Evolutionary conservation across 2,329 filamentous ascomycete genomes (phyloP).

Genomic region (Fusarium duplospermum): DNA sequence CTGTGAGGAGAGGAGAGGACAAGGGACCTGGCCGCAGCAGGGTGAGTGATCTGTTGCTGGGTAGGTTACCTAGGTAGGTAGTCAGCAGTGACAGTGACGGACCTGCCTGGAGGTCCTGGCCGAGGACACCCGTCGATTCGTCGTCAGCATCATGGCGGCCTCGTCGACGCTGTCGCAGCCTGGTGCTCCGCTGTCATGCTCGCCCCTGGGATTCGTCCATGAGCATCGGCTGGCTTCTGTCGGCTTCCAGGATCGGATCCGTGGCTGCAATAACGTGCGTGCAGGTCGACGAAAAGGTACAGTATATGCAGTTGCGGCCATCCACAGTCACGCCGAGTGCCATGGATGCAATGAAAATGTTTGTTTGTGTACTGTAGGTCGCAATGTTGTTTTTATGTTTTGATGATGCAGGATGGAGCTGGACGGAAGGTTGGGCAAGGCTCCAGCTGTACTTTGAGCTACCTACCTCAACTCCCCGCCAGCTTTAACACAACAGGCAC

Average conservation of each 20-base stretch:
- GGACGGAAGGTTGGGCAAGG: neutral
- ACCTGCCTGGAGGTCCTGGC: conserved; percentile 3
- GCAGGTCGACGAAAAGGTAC: conserved; percentile 2
- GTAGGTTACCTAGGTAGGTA: neutral
- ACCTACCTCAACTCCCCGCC: neutral
- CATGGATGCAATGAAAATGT: neutral
- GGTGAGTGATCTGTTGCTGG: conserved; percentile 2
- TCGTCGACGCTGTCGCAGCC: conserved; percentile 9
- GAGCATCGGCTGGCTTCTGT: conserved; percentile 27
- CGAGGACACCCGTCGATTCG: conserved; percentile 16
- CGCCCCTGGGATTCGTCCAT: neutral
- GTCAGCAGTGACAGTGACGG: neutral
- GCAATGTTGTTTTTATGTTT: neutral
- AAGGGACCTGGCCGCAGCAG: conserved; percentile 1
- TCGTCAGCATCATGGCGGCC: conserved; percentile 19
- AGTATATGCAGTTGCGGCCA: neutral
- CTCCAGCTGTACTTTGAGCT: neutral
- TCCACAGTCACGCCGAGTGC: neutral
- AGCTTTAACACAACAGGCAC: neutral
- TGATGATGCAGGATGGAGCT: neutral
- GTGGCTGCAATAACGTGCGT: conserved; percentile 6
- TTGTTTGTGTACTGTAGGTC: neutral
- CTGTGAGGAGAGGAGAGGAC: conserved; percentile 8
- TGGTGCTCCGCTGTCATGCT: conserved; percentile 19
- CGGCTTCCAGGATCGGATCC: conserved; percentile 18